Evolutionary conservation across 257 asterid species (phyloP), one percentile per base, ranked within the genome.

Genomic region (Leonotis leonurus): DNA sequence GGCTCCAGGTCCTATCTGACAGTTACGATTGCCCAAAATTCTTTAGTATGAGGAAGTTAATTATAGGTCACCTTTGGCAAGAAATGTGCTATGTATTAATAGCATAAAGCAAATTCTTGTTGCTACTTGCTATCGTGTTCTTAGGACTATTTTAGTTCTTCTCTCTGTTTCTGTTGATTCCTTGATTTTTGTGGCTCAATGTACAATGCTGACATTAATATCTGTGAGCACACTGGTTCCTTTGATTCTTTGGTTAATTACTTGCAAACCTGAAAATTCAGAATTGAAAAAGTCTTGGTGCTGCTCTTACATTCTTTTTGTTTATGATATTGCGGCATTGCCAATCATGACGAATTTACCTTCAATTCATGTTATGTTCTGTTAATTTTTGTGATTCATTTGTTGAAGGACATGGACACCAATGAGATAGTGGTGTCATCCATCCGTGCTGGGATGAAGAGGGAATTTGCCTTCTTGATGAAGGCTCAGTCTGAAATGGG

Each of bases 381-480:
- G 46, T 13, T 63, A n/a, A 30, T 9, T 56, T 54, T 35, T 56
- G 29, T 46, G 60, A 67, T 57, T 26, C 49, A 63, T 65, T n/a
- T 69, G 71, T 77, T 58, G 29, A 71, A 84, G 78, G 86, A 69
- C 68, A 59, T 64, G 72, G 89, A 76, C 54, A 27, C 77, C 36
- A 79, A 62, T 20, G 92, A 88, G 39, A 60, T 65, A 36, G 75
- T 76, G 68, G 82, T 80, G 56, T 74, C 95, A n/a, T 74, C 89
- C 20, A 72, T 91, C 39, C 81, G 95, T 69, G 20, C 84, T 39
- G 95, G 98, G 33, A 77, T 86, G 93, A 92, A 92, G 72, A 83
- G 98, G 60, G 98, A 92, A 76, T 86, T 86, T 60, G 81, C 82
- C 5, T 68, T 78, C 81, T 67, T 84, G 86, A 78, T 88, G 95